Conservation (phyloP, 2,329 filamentous ascomycete species). For the Phyllosticta citriasiana region DNA sequence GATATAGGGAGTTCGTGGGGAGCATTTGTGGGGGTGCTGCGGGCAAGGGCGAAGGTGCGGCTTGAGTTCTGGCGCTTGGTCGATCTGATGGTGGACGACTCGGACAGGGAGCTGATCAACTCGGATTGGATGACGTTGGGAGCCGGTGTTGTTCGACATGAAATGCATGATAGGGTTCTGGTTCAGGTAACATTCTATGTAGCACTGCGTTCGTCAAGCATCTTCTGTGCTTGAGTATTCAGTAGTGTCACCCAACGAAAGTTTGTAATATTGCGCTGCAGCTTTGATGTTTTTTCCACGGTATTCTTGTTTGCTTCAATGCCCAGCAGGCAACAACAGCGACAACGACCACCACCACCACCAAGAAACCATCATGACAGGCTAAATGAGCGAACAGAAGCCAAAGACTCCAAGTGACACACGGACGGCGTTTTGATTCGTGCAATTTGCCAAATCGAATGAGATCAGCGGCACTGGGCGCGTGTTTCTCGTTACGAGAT, state of each 20-base stretch:
- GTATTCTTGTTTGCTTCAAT: not conserved
- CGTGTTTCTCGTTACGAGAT: not conserved
- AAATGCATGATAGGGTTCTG: not conserved
- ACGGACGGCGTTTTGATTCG: not conserved
- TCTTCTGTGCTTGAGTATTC: not conserved
- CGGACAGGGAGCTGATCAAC: not conserved
- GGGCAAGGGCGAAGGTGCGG: not conserved
- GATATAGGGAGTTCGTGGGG: slow-evolving; percentile 83
- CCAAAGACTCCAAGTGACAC: not conserved
- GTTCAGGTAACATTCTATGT: not conserved
- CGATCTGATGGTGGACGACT: not conserved
- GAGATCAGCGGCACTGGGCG: not conserved
- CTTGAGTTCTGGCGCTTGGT: not conserved
- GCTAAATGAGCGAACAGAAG: not conserved
- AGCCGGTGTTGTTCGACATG: not conserved
- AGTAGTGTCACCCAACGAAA: not conserved
- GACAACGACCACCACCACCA: too few species aligned
- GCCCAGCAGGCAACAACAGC: not conserved
- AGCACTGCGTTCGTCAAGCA: not conserved
- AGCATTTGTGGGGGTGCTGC: slow-evolving; percentile 14
- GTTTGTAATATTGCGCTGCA: not conserved
- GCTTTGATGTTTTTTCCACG: not conserved
- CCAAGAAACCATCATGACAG: not conserved
- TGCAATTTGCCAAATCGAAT: not conserved
- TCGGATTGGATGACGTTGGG: not conserved